These are phyloP conservation scores for Jimgerdemannia flammicorona DNA, from an alignment of 192 early-diverging fungal genomes.

Conservation along the genomic window DNA sequence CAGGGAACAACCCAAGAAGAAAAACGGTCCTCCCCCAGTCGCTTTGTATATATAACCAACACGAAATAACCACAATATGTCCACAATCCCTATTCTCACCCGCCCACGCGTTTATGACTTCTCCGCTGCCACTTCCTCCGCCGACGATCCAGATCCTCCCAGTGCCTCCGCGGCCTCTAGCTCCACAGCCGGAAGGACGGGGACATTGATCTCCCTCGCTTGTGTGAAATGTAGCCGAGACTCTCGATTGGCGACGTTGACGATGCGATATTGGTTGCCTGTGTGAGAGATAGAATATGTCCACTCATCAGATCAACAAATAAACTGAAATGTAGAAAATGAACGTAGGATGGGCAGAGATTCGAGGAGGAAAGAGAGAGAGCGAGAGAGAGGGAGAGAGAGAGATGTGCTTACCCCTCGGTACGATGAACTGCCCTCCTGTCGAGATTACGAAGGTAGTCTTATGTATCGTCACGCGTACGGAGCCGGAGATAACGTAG, in stretches of 20 bases:
- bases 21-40: too few species aligned
- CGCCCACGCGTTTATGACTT: not conserved
- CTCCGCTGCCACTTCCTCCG: not conserved
- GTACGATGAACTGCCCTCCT: conserved; percentile 45
- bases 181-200: not conserved
- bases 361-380: too few species aligned
- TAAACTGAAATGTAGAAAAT: too few species aligned
- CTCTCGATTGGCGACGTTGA: not conserved
- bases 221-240: not conserved
- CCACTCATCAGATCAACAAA: not conserved
- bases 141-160: not conserved
- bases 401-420: conserved; percentile 34
- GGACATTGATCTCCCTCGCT: not conserved
- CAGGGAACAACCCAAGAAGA: too few species aligned
- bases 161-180: not conserved
- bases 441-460: conserved; percentile 34
- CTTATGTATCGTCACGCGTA: conserved; percentile 40
- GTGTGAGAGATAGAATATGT: not conserved
- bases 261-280: not conserved
- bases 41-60: too few species aligned
- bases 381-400: too few species aligned
- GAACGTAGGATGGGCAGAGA: too few species aligned
- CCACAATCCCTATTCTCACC: not conserved
- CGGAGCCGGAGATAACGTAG: conserved; percentile 34
- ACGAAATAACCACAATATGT: too few species aligned